Conservation (phyloP, 192 early-diverging fungal species). For the Gamsiella multidivaricata region DNA sequence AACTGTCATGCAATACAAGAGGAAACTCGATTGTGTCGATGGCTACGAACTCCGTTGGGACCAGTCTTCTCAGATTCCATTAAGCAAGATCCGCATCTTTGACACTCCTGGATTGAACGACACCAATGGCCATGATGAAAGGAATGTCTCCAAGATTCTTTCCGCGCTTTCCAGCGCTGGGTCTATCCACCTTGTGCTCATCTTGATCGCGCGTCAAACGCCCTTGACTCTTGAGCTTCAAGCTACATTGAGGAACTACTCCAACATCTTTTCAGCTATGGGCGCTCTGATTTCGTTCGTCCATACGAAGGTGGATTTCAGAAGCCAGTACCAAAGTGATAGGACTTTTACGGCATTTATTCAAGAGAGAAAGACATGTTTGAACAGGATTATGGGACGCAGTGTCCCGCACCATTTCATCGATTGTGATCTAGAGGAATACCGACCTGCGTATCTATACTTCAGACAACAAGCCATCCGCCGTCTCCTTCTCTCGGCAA, state of each 20-base stretch:
- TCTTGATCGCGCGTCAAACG: background rate
- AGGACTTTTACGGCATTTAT: background rate
- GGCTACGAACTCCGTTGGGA: background rate
- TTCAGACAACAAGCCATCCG: slow-evolving; percentile 1
- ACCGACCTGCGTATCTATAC: background rate
- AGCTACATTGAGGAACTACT: slow-evolving; percentile 2
- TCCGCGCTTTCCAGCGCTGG: background rate
- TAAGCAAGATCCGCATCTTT: slow-evolving; percentile 13
- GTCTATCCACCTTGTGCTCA: slow-evolving; percentile 15
- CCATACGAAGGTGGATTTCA: slow-evolving; percentile 4
- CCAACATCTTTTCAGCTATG: slow-evolving; percentile 15
- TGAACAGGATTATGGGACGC: slow-evolving; percentile 5
- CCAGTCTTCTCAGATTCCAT: background rate
- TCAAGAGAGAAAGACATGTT: too few relatives aligned
- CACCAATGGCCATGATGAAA: slow-evolving; percentile 12
- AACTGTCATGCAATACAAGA: background rate
- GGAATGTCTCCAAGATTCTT: slow-evolving; percentile 12
- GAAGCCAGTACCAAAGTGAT: background rate
- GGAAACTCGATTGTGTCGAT: slow-evolving; percentile 1
- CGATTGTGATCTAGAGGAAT: slow-evolving; percentile 14
- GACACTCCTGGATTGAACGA: slow-evolving; percentile 28
- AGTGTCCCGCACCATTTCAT: background rate
- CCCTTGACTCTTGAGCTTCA: slow-evolving; percentile 6
- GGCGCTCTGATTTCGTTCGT: background rate
- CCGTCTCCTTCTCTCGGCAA: background rate